phyloP scores from a whole-genome alignment of 1,284 basidiomycete genomes.

The Thecaphora frezii region DNA sequence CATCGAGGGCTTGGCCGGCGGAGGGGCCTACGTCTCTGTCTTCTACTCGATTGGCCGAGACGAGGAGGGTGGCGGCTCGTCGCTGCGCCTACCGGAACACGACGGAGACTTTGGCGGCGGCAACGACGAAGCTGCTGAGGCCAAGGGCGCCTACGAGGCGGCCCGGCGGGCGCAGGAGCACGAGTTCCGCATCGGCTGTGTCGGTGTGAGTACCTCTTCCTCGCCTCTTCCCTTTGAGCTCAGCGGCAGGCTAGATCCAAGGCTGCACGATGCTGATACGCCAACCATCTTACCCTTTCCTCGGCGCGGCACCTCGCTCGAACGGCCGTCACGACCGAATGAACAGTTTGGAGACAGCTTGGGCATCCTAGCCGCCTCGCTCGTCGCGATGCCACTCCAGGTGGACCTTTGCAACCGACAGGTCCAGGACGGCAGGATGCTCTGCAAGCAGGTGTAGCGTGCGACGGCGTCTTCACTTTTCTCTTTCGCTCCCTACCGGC shows the following conservation, averaged over 20 bases:
- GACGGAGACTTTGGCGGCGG: background rate
- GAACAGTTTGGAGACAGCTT: conserved; percentile 53
- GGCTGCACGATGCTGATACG: too few species aligned
- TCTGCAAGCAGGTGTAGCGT: conserved; percentile 48
- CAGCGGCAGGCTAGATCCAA: too few species aligned
- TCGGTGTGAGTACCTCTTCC: conserved; percentile 37
- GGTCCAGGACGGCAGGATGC: conserved; percentile 31
- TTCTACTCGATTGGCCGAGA: conserved; percentile 48
- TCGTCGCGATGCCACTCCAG: conserved; percentile 55
- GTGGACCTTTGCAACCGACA: conserved; percentile 43
- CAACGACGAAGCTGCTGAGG: background rate
- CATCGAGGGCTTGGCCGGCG: conserved; percentile 51
- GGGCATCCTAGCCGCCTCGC: conserved; percentile 48
- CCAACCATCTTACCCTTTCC: too few species aligned
- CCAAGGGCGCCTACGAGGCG: conserved; percentile 3
- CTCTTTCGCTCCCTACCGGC: too few species aligned
- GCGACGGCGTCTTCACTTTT: too few species aligned
- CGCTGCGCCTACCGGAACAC: background rate
- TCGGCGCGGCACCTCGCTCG: too few species aligned
- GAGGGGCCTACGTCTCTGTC: conserved; percentile 46
- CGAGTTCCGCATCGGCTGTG: conserved; percentile 56
- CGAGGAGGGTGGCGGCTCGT: conserved; percentile 5
- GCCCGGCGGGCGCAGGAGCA: conserved; percentile 45
- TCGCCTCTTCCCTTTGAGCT: too few species aligned
- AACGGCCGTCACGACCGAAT: too few species aligned